A percentile compares a stretch with the other conserved stretches of the same genome.
These are phyloP conservation scores for Mycena citricolor DNA, from an alignment of 1,284 basidiomycete genomes.

Conservation along the genomic window DNA sequence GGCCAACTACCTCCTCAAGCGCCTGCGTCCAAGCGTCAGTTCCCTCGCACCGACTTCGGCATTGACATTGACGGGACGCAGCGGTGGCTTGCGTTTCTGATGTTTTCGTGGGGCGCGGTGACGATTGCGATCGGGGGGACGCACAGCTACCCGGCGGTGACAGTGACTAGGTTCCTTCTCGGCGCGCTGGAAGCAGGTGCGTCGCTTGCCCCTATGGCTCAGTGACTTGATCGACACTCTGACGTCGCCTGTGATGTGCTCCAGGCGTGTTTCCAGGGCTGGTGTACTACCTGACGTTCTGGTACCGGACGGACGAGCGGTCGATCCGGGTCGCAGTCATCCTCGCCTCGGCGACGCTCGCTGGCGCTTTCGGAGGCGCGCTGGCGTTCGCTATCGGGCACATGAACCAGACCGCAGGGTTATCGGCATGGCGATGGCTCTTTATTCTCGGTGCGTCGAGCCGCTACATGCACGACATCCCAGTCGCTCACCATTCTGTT, in stretches of 20 bases:
- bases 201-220: background rate
- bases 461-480: no score
- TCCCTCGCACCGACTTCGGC: background rate
- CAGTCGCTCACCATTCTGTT: no score
- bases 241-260: background rate
- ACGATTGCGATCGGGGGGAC: constrained; percentile 37
- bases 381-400: constrained; percentile 39
- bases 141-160: constrained; percentile 34
- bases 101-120: constrained; percentile 42
- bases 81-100: constrained; percentile 40
- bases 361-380: constrained; percentile 45
- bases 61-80: constrained; percentile 21
- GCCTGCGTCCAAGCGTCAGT: constrained; percentile 35
- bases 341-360: constrained; percentile 39
- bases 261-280: constrained; percentile 32
- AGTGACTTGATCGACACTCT: background rate
- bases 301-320: constrained; percentile 41
- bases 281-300: constrained; percentile 38
- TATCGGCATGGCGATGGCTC: constrained; percentile 40
- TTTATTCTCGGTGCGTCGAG: constrained; percentile 42
- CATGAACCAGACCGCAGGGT: constrained; percentile 31
- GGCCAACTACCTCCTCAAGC: constrained; percentile 45
- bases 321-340: constrained; percentile 40
- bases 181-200: constrained; percentile 33
- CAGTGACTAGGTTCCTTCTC: constrained; percentile 30